Evolutionary conservation across 2,329 filamentous ascomycete genomes (phyloP), one percentile per base, ranked within the genome.

Genomic region (Didymosphaeria variabile): DNA sequence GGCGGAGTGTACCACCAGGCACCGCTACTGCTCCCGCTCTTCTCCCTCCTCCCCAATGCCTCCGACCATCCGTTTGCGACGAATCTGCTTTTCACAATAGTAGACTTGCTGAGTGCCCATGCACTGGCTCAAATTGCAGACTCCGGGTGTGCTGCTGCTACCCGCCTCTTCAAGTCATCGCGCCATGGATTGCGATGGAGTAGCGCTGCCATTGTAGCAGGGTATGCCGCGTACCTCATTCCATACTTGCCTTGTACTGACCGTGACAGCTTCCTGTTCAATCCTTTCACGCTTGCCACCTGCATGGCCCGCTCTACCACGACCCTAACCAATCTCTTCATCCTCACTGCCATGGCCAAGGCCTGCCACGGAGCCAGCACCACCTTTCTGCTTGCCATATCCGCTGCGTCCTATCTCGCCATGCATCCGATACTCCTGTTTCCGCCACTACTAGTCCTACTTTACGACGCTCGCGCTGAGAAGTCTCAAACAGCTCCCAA

Each of bases 391-490:
- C 86, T 98, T 32, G 91, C 94, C 50, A 82, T 98, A 49, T 90
- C 93, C 36, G 89, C 97, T 71, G 94, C 94, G 19, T 89, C 92
- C 15, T 98, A 98, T 79, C 84, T 97, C 15, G 95, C 94, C 19
- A 90, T 99, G 80, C 97, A 97, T 73, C 95, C 95, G 1, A 83
- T 93, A 8, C 87, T 99, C 2, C 87, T 99, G 1, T 88, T 97
- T 31, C 91, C 93, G 38, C 93, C 95, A 0, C 83, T 97, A 3
- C 80, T 92, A 7, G 83, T 97, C 8, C 86, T 98, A 50, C 90
- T 91, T 74, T 94, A 92, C 72, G 72, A 77, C 58, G 66, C 68
- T 31, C 75, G 72, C 34, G 64, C 69, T n/a, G 59, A 64, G 0
- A 76, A 72, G 61, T 67, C 62, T 1, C 71, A 72, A 23, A 38